Base-by-base conservation (phyloP, 2,329 filamentous ascomycete genomes). In the Blastomyces emzantsi region DNA sequence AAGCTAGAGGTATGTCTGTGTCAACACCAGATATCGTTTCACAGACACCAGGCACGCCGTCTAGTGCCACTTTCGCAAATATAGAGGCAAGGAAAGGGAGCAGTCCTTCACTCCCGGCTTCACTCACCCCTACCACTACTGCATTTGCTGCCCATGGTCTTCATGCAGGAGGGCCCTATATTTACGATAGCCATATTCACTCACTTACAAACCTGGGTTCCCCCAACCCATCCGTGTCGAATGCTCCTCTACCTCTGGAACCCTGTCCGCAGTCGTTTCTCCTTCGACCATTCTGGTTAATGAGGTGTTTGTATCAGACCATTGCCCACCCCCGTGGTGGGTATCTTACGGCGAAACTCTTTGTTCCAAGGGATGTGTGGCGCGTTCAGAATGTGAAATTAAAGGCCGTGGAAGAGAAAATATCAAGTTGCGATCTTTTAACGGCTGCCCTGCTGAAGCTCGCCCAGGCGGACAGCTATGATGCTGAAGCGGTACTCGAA, bases 231-330 rank as follows among this genome's bases (percentile, higher is more conserved):
- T 74, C 83, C n/a, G 79, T 81, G 15, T 71, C 79, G 0, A 87
- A 91, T 67, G 84, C 86, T 0, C 92, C 92, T 15, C 83, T 88
- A 28, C 85, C 91, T 0, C 82, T 99, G 5, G 94, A 99, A 72
- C 90, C 94, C 2, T 99, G 95, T 73, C 94, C 94, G 0, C 90
- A 89, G 45, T 91, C 95, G 51, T 87, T 88, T 65, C 83, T 97
- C 70, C 82, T 97, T n/a, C 87, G 94, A 25, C 95, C 94, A 1
- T 99, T 97, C 75, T 99, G 94, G 94, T 81, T 99, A 55, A 96
- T 99, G 90, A 87, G 94, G 62, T 92, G 90, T 66, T 82, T 99
- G 33, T 96, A 94, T 73, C 91, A 97, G 74, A 96, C 92, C 0
- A 85, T 99, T 55, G 89, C 88, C 22, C 93, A 99, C 71, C 91